A percentile compares a stretch with the other conserved stretches of the same genome.
Conservation (phyloP, 805 yeast genomes). For the Danielozyma ontarioensis region DNA sequence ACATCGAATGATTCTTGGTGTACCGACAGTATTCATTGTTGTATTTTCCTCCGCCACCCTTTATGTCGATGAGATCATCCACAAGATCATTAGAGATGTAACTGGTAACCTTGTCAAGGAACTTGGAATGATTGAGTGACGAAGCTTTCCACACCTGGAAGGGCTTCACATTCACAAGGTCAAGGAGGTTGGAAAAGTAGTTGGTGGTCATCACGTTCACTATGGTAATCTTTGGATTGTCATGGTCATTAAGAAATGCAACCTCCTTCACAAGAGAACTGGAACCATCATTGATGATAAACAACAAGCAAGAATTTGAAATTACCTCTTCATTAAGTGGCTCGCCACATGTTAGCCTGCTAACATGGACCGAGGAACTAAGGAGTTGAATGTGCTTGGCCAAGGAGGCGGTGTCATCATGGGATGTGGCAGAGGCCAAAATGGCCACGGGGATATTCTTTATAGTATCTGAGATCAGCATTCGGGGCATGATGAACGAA, state of each 20-base stretch:
- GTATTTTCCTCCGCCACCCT: slow-evolving; percentile 40
- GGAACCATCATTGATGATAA: slow-evolving; percentile 37
- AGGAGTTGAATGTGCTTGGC: neutral
- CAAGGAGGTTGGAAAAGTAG: slow-evolving; percentile 35
- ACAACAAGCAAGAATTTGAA: slow-evolving; percentile 21
- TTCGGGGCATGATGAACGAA: slow-evolving; percentile 35
- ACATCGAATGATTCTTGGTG: slow-evolving; percentile 4
- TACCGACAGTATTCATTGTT: neutral
- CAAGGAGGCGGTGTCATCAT: too few species aligned
- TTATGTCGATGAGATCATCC: slow-evolving; percentile 50
- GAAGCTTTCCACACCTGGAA: slow-evolving; percentile 37
- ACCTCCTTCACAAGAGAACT: slow-evolving; percentile 17
- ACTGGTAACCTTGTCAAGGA: slow-evolving; percentile 19
- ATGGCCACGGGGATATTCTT: neutral
- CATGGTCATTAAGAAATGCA: slow-evolving; percentile 2
- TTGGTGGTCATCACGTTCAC: slow-evolving; percentile 36
- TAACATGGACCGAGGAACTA: neutral
- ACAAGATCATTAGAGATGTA: slow-evolving; percentile 78
- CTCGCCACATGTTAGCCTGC: neutral
- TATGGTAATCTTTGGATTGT: slow-evolving; percentile 25
- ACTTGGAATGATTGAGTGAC: slow-evolving; percentile 20
- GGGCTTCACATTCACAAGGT: slow-evolving; percentile 28
- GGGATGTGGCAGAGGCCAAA: too few species aligned
- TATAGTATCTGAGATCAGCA: slow-evolving; percentile 5
- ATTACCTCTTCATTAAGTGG: slow-evolving; percentile 13